phyloP scores from a whole-genome alignment of 257 asterid species.

The Coffea canephora region DNA sequence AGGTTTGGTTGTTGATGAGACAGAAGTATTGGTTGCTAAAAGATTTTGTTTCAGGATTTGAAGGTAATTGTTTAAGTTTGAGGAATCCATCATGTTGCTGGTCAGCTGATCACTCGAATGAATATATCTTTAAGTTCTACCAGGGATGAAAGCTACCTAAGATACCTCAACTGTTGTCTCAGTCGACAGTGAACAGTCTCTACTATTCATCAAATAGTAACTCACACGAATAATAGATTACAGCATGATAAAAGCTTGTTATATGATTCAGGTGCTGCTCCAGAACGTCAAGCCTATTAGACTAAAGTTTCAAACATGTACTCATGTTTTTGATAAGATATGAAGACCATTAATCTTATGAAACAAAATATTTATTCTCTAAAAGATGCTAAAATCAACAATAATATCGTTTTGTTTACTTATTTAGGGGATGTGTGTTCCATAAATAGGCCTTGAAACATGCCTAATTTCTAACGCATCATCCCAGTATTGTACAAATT shows the following conservation, averaged over 20 bases:
- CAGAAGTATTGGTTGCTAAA: background rate
- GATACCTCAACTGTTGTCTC: slow-evolving; percentile 8
- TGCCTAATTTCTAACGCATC: background rate
- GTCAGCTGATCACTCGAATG: background rate
- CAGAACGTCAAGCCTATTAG: no score
- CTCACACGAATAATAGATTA: background rate
- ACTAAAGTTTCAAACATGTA: no score
- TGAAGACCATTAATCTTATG: no score
- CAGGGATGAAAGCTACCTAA: background rate
- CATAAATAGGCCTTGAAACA: background rate
- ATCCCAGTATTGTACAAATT: background rate
- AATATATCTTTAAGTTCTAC: background rate
- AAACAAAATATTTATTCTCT: no score
- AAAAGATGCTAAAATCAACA: no score
- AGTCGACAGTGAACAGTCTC: background rate
- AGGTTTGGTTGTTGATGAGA: background rate
- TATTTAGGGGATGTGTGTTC: background rate
- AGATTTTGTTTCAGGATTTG: slow-evolving; percentile 4
- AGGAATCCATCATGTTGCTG: background rate
- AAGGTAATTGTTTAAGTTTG: background rate
- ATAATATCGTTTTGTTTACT: background rate
- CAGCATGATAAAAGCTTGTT: no score
- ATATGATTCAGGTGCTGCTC: no score
- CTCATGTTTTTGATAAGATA: no score
- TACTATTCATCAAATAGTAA: background rate